A percentile compares a stretch with the other conserved stretches of the same genome.
These are phyloP conservation scores for Aspergillus ibericus DNA, from an alignment of 2,329 filamentous ascomycete species.

Conservation along the genomic window DNA sequence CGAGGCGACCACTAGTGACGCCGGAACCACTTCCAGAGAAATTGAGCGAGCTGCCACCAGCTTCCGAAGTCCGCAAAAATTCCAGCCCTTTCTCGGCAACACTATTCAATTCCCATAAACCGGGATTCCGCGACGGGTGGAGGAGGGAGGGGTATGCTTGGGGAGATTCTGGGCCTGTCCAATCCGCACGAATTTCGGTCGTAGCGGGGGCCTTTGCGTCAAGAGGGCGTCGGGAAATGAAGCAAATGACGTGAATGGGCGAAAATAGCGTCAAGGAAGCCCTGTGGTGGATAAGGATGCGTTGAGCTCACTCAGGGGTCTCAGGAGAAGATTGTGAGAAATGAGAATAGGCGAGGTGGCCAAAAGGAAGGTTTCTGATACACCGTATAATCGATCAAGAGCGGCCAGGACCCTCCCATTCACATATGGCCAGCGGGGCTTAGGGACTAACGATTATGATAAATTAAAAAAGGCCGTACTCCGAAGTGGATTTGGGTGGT, in stretches of 20 bases:
- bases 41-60: constrained; percentile 13
- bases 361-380: constrained; percentile 16
- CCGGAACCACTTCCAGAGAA: constrained; percentile 15
- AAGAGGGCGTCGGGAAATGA: constrained; percentile 14
- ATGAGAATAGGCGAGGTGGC: constrained; percentile 14
- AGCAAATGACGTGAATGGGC: constrained; percentile 10
- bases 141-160: constrained; percentile 8
- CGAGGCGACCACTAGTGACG: constrained; percentile 14
- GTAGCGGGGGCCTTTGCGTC: constrained; percentile 15
- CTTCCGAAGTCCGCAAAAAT: constrained; percentile 10
- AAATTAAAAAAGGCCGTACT: constrained; percentile 11
- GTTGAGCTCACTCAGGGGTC: constrained; percentile 14
- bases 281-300: constrained; percentile 3
- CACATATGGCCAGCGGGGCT: constrained; percentile 16
- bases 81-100: constrained; percentile 10
- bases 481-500: not conserved
- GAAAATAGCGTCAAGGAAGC: not conserved
- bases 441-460: constrained; percentile 7
- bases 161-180: constrained; percentile 16
- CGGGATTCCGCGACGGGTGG: constrained; percentile 7
- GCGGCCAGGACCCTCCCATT: constrained; percentile 16
- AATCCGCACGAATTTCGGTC: constrained; percentile 17
- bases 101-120: constrained; percentile 21
- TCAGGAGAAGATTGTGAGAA: constrained; percentile 14
- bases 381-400: constrained; percentile 12